These are phyloP conservation scores for Ehretia macrophylla DNA, from an alignment of 257 asterid species.

Conservation along the genomic window DNA sequence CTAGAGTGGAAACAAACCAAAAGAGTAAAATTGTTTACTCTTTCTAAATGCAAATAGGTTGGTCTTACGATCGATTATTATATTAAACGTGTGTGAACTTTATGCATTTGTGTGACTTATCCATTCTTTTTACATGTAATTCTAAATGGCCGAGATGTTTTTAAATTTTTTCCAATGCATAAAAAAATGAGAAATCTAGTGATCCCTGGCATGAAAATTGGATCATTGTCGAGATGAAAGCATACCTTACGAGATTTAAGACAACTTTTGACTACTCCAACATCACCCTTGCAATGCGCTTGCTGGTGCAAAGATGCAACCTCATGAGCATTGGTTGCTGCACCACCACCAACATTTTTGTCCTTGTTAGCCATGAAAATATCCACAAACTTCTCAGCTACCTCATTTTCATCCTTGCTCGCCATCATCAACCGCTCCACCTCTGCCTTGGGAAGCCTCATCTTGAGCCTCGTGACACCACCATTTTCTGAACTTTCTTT, in stretches of 20 bases:
- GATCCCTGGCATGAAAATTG: too few relatives aligned
- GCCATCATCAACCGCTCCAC: slow-evolving; percentile 75
- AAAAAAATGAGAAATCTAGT: too few relatives aligned
- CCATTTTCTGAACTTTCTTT: not conserved
- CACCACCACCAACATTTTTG: slow-evolving; percentile 3
- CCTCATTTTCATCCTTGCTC: slow-evolving; percentile 56
- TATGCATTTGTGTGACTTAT: too few relatives aligned
- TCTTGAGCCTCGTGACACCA: slow-evolving; percentile 46
- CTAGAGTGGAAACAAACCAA: too few relatives aligned
- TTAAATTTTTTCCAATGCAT: too few relatives aligned
- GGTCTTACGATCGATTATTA: too few relatives aligned
- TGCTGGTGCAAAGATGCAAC: slow-evolving; percentile 10
- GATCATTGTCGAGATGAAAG: slow-evolving; percentile 18
- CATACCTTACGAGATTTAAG: slow-evolving; percentile 62
- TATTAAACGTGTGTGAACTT: too few relatives aligned
- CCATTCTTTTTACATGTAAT: too few relatives aligned
- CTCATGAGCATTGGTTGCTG: slow-evolving; percentile 13
- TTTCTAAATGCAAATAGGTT: too few relatives aligned
- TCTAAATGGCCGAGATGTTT: too few relatives aligned
- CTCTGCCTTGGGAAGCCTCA: slow-evolving; percentile 73
- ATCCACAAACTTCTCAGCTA: slow-evolving; percentile 53
- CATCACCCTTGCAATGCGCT: slow-evolving; percentile 12
- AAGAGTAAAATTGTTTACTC: too few relatives aligned
- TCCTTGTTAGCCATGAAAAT: slow-evolving; percentile 38
- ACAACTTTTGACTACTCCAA: slow-evolving; percentile 23